Conservation (phyloP, 2,329 filamentous ascomycete species). For the Penicillium expansum region DNA sequence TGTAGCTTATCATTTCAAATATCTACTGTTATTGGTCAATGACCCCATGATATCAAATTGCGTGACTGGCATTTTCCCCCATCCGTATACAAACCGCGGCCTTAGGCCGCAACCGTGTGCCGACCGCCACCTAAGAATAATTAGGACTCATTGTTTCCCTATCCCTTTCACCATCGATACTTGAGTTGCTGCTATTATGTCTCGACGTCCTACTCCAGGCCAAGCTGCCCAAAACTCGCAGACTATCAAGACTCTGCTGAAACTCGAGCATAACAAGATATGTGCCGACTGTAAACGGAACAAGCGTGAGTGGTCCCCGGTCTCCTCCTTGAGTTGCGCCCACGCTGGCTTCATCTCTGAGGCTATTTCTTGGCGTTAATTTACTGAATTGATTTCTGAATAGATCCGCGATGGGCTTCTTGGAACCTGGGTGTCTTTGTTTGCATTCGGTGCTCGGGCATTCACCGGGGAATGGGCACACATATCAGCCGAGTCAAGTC, state of each 20-base stretch:
- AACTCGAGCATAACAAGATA: constrained; percentile 91
- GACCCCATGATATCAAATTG: constrained; percentile 17
- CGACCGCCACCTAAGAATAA: constrained; percentile 32
- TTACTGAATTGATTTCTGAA: constrained; percentile 17
- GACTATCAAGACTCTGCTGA: constrained; percentile 91
- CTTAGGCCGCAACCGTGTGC: constrained; percentile 27
- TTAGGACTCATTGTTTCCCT: constrained; percentile 23
- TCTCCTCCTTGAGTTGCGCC: constrained; percentile 12
- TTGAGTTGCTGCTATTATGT: constrained; percentile 30
- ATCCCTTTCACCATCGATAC: constrained; percentile 11
- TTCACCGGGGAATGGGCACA: constrained; percentile 97
- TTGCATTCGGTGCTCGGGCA: constrained; percentile 97
- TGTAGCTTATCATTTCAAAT: neutral
- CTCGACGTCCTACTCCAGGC: constrained; percentile 66
- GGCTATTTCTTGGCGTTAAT: neutral
- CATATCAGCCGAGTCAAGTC: constrained; percentile 98
- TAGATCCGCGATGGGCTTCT: constrained; percentile 97
- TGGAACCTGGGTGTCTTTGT: constrained; percentile 98
- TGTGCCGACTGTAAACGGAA: constrained; percentile 99
- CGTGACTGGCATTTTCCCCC: constrained; percentile 22
- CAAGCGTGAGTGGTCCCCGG: constrained; percentile 66
- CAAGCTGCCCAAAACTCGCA: constrained; percentile 89
- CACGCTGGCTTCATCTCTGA: constrained; percentile 10
- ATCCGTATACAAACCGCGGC: constrained; percentile 21
- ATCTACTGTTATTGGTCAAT: neutral